Evolutionary conservation across 176 grass and related monocot species (phyloP), one percentile per base, ranked within the genome.

Genomic region (Poa pratensis): DNA sequence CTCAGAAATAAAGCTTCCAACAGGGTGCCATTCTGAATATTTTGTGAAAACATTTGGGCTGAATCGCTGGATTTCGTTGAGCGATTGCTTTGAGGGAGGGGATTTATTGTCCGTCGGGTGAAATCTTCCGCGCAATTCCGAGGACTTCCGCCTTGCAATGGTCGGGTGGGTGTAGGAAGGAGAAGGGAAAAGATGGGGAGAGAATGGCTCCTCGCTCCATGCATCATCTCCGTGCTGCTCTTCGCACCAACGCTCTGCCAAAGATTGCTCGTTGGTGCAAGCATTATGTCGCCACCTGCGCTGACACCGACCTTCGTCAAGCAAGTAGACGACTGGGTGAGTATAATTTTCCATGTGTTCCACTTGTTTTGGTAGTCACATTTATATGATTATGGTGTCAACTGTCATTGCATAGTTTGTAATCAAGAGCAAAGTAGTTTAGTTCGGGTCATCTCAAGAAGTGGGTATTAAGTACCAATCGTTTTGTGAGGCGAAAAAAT

Each of bases 321-420:
- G 26, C 63, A 87, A 84, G 81, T 89, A 15, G 87, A 90, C 51
- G 72, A 73, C 22, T 7, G 77, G 85, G 91, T 90, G 65, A 92
- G 71, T 53, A 45, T 7, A 42, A 18, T 28, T 75, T 75, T 68
- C 58, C 16, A 48, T 74, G 5, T 50, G 15, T 75, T 73, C 73
- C 32, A n/a, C 45, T 34, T 17, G 1, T 18, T 73, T 22, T 2
- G 42, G 14, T 78, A 19, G 42, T 73, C 27, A 26, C 42, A 46
- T 42, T 0, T 42, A 0, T 50, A 18, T 9, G 43, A 23, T 49
- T 45, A 48, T 72, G 22, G 22, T 50, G 71, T 18, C 71, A 28
- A n/a, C n/a, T n/a, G n/a, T n/a, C n/a, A n/a, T 37, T 85, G 34
- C 48, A 26, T 51, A 72, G 23, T 46, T 70, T 57, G 40, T 67